These are phyloP conservation scores for Sugiyamaella chiloensis DNA, from an alignment of 805 yeast genomes.

Conservation along the genomic window DNA sequence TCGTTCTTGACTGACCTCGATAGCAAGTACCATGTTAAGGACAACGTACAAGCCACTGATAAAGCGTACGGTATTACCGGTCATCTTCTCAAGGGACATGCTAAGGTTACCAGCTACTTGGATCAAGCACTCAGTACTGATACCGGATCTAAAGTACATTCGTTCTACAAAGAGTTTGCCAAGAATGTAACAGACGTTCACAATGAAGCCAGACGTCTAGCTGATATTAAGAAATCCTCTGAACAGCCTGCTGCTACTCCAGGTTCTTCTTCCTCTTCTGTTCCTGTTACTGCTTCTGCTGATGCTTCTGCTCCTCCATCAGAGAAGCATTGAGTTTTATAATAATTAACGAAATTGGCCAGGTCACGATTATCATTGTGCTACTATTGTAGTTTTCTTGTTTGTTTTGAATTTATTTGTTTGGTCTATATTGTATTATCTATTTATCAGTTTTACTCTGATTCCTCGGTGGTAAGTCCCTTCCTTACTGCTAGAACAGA, in stretches of 20 bases:
- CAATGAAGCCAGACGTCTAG: constrained; percentile 68
- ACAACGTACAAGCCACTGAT: constrained; percentile 47
- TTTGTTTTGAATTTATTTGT: neutral
- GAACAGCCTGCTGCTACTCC: constrained; percentile 14
- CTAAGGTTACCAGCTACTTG: constrained; percentile 24
- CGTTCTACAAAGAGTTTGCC: constrained; percentile 54
- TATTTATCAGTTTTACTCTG: neutral
- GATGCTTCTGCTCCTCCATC: constrained; percentile 10
- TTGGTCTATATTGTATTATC: neutral
- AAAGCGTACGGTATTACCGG: constrained; percentile 42
- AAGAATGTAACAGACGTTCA: constrained; percentile 63
- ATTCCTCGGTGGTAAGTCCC: constrained; percentile 48
- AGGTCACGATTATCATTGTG: neutral
- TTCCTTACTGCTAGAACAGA: constrained; percentile 89
- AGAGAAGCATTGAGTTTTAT: constrained; percentile 10
- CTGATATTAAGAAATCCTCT: constrained; percentile 57
- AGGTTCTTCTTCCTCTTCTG: constrained; percentile 10
- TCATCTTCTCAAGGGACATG: constrained; percentile 34
- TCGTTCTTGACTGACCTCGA: constrained; percentile 55
- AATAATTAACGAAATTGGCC: neutral
- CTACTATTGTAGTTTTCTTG: constrained; percentile 1
- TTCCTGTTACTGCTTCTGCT: constrained; percentile 10
- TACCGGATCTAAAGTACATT: constrained; percentile 57
- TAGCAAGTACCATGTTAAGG: constrained; percentile 56
- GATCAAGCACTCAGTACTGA: constrained; percentile 38